These are phyloP conservation scores for Narthecium ossifragum DNA, from an alignment of 106 monocot species.

Conservation along the genomic window DNA sequence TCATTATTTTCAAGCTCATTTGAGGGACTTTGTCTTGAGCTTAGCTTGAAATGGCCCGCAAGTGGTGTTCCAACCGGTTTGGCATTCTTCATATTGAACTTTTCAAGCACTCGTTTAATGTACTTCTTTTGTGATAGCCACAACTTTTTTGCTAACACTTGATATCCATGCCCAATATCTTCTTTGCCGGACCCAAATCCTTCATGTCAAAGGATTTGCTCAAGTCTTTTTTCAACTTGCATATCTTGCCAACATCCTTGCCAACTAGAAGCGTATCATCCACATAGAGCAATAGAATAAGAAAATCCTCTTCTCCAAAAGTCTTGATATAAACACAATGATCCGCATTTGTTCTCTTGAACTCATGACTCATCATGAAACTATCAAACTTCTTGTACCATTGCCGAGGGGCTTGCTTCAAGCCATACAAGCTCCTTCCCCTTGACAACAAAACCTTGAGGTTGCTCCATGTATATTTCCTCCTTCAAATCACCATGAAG, in stretches of 20 bases:
- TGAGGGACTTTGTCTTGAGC: too few species aligned
- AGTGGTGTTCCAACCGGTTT: too few species aligned
- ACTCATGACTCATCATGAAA: neutral
- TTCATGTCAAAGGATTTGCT: neutral
- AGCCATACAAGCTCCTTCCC: slow-evolving; percentile 4
- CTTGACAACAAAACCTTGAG: neutral
- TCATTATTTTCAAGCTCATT: too few species aligned
- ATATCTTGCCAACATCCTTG: neutral
- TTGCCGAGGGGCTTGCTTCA: slow-evolving; percentile 3
- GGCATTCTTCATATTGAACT: too few species aligned
- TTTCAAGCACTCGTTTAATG: too few species aligned
- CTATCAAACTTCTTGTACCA: neutral
- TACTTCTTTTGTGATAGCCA: too few species aligned
- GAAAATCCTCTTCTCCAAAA: neutral
- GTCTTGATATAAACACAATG: neutral
- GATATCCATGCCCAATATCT: neutral
- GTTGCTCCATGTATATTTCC: slow-evolving; percentile 11
- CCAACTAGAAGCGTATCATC: too few species aligned
- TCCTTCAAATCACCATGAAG: slow-evolving; percentile 5
- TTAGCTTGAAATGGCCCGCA: too few species aligned
- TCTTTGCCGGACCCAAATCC: neutral
- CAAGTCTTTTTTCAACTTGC: neutral
- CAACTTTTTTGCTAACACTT: too few species aligned
- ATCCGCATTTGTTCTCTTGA: neutral
- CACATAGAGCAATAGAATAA: neutral